Conservation (phyloP, 768 basidiomycete species). For the Tephrocybe sp. region DNA sequence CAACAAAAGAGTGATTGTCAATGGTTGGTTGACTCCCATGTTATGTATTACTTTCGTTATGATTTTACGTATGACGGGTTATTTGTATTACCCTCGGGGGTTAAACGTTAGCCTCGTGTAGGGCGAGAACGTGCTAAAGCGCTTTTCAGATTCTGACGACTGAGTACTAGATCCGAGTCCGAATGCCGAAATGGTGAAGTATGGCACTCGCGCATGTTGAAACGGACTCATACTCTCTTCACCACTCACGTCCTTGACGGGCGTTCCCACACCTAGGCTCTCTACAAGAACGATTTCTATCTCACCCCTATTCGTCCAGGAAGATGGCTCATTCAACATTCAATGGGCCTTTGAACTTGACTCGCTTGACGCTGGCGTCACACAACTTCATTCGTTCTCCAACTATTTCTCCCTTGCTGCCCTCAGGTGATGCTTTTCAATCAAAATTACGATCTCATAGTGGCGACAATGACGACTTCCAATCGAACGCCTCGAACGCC, state of each 20-base stretch:
- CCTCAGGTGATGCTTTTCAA: slow-evolving; percentile 11
- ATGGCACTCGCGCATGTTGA: neutral
- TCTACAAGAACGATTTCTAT: neutral
- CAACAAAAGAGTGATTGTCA: slow-evolving; percentile 10
- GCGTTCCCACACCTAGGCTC: no score
- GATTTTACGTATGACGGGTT: no score
- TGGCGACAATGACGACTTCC: slow-evolving; percentile 28
- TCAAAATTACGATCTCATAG: slow-evolving; percentile 15
- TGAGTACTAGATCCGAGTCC: no score
- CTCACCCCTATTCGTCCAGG: neutral
- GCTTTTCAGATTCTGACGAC: no score
- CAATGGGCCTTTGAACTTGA: slow-evolving; percentile 14
- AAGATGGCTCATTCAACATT: slow-evolving; percentile 16
- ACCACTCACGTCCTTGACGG: slow-evolving; percentile 16
- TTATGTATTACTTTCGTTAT: no score
- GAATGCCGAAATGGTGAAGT: no score
- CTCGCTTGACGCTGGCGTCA: slow-evolving; percentile 29
- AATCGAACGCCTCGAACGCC: slow-evolving; percentile 31
- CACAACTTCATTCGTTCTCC: slow-evolving; percentile 24
- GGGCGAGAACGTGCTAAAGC: no score
- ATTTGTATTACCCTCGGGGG: no score
- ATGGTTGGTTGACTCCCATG: neutral
- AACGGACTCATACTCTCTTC: neutral
- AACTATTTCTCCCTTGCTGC: slow-evolving; percentile 23
- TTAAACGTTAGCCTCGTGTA: no score